Conservation (phyloP, 148 eudicot genomes). For the Heliosperma pusillum region DNA sequence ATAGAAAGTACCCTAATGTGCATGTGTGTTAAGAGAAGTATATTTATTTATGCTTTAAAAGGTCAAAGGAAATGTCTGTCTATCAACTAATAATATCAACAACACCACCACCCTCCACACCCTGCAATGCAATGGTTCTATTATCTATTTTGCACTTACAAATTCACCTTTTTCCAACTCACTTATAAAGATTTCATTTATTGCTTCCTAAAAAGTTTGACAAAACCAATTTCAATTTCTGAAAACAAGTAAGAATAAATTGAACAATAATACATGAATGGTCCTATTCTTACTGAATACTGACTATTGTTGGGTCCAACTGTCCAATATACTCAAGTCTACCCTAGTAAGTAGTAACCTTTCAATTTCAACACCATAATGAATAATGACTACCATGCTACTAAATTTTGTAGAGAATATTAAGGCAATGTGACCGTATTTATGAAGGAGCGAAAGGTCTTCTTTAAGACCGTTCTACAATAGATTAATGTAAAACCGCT, state of each 20-base stretch:
- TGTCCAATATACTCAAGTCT: background rate
- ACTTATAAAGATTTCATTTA: constrained; percentile 10
- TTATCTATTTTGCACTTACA: background rate
- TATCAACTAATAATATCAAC: no score
- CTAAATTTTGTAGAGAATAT: background rate
- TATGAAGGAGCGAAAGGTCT: no score
- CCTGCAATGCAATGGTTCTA: background rate
- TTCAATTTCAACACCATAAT: background rate
- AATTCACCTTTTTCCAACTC: constrained; percentile 10
- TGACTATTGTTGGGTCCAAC: constrained; percentile 12
- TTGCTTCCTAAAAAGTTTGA: constrained; percentile 12
- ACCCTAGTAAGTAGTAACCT: background rate
- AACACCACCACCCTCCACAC: no score
- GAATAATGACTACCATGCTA: background rate
- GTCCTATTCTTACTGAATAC: background rate
- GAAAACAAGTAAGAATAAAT: background rate
- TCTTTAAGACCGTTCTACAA: no score
- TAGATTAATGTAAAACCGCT: no score
- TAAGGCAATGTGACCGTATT: background rate
- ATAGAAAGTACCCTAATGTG: no score
- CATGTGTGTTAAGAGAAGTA: no score
- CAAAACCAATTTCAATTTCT: background rate
- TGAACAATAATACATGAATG: background rate
- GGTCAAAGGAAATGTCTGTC: no score
- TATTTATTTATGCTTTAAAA: no score